These are phyloP conservation scores for Kwoniella europaea DNA, from an alignment of 768 basidiomycete species.

Conservation along the genomic window DNA sequence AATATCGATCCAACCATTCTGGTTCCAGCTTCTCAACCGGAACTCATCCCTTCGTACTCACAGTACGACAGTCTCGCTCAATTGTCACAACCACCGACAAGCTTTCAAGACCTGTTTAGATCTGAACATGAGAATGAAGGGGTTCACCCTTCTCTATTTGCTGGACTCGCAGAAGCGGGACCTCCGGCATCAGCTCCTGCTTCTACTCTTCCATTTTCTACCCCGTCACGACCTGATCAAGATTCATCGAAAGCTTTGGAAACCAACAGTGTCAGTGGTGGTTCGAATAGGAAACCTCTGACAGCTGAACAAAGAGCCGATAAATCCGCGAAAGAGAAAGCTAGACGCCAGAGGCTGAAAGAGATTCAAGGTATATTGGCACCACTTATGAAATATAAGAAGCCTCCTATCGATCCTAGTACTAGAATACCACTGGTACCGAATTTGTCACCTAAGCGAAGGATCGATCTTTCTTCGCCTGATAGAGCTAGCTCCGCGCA, in stretches of 20 bases:
- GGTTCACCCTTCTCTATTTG: not conserved
- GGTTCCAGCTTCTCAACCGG: constrained; percentile 16
- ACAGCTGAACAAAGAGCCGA: not conserved
- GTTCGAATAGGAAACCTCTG: not conserved
- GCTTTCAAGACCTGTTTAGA: constrained; percentile 1
- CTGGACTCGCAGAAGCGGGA: not conserved
- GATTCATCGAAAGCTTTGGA: not conserved
- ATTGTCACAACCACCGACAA: not conserved
- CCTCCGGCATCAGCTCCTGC: not conserved
- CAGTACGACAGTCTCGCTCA: constrained; percentile 6
- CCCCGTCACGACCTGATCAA: not conserved
- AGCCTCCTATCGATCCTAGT: not conserved
- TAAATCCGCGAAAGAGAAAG: not conserved
- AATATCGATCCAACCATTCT: not conserved
- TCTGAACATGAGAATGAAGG: not conserved
- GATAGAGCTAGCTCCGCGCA: constrained; percentile 1
- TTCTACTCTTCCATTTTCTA: not conserved
- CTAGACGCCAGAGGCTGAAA: not conserved
- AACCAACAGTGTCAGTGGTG: not conserved
- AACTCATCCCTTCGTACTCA: not conserved
- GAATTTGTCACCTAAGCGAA: constrained; percentile 15
- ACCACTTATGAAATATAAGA: not conserved
- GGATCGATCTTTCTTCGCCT: constrained; percentile 19
- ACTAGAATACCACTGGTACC: constrained; percentile 12
- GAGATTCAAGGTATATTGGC: constrained; percentile 1